Base-by-base conservation (phyloP, 1,284 basidiomycete species). In the Rhodotorula sp. region DNA sequence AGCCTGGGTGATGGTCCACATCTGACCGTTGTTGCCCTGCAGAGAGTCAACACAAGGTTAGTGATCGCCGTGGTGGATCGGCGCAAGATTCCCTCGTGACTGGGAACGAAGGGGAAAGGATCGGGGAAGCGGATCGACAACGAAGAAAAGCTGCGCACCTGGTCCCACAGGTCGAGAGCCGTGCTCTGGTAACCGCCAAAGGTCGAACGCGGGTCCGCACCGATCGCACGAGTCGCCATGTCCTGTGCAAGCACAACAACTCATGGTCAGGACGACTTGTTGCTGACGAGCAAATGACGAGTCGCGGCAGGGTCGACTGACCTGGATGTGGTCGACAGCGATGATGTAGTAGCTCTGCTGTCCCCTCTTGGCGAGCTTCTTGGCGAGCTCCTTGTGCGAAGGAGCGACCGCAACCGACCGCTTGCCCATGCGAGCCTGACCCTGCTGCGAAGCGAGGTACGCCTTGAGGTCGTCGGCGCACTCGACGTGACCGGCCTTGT, bases 151-250 rank as follows among this genome's bases (percentile, higher is more conserved):
- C 34, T 10, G 48, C 67, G 54, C 43, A 64, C 63, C 63, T 68
- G 18, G 62, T 74, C 46, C 69, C 69, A 74, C 29, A 69, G 59
- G 26, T 23, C 47, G 47, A 74, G 67, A n/a, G 43, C 62, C 3
- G 72, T 74, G 47, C 64, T 66, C 1, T 62, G 71, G 69, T 74
- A 74, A 16, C 72, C 72, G 5, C 72, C 72, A 23, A 26, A 62
- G n/a, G 67, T 71, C 21, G n/a, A 15, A 39, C 69, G 43, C 3
- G 65, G 26, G 20, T 43, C 34, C n/a, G 48, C 29, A n/a, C 63
- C 65, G 16, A 74, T 65, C 2, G 73, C 73, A n/a, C 73, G 70
- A 6, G 73, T 74, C n/a, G 68, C 66, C 73, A 74, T 74, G 64
- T 74, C 68, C 48, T 71, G 47, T 18, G 6, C 21, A 23, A 56